Base-by-base conservation (phyloP, 2,329 filamentous ascomycete species). In the Clarireedia monteithiana region DNA sequence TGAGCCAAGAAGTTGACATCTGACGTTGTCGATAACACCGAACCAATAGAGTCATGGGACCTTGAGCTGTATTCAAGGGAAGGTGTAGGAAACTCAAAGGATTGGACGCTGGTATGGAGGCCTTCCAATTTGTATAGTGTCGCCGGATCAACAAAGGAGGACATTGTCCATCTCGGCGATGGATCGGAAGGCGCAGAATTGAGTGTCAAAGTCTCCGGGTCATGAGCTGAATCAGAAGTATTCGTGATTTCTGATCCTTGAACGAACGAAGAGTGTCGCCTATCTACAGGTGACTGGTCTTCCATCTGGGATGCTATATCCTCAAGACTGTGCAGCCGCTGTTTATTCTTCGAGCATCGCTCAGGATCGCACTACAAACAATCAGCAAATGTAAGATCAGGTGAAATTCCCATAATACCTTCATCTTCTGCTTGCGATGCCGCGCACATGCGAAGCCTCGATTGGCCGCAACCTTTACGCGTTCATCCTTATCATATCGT, bases 401-500 rank as follows among this genome's bases (percentile, higher is more conserved):
- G 39, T 20, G 7, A 20, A 20, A 42, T 42, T 10, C 9, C 5
- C 9, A 20, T 20, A 42, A 3, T 57, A 60, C 60, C 49, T 62
- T 62, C 49, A 60, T 55, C 24, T 62, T 62, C 39, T 56, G 51
- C 20, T 42, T 56, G 9, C 57, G 50, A 56, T 60, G 60, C 42
- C 50, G 20, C 10, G 57, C 57, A 60, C 60, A 62, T 56, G 57
- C 60, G 42, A 56, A 58, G 14, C 59, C 60, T 52, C 60, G 38
- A 53, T 62, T 62, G 10, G 54, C 56, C 6, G 60, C 59, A 14
- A 62, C 59, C 17, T 56, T 60, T 24, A 56, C 55, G 12, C 53
- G 47, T 24, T 62, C 60, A 15, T 57, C 55, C 27, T 54, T 59
- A 9, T 59, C 49, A 20, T 61, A 61, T 26, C 55, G 51, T 23